Evolutionary conservation across 2,329 filamentous ascomycete genomes (phyloP), one percentile per base, ranked within the genome.

Genomic region (Hansfordia pulvinata): DNA sequence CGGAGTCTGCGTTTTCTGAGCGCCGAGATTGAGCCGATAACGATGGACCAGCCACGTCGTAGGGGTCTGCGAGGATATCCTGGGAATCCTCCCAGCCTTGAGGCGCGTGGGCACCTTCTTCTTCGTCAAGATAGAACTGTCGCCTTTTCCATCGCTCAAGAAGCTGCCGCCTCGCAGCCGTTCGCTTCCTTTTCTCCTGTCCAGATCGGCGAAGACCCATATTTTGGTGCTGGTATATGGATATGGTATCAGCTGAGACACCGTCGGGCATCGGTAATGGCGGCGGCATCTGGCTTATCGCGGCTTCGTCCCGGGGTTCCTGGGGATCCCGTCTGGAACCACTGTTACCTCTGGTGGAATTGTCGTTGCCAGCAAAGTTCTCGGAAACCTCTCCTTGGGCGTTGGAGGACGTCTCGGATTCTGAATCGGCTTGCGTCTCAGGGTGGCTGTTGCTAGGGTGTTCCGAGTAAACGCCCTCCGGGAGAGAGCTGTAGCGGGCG

Each of bases 61-160:
- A n/a, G n/a, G n/a, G n/a, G 16, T 53, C 51, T 10, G 44, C 50
- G 1, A 69, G 48, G 8, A 75, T 50, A 35, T 76, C 73, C 21
- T 77, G 64, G 10, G 69, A 63, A 5, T 67, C 60, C 13, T 64
- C 58, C 59, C 76, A 85, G 15, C 69, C 72, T 6, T 66, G 58
- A 0, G 78, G 78, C 2, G 69, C 59, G n/a, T 51, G 46, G 8
- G 69, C 66, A 3, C 83, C 83, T 48, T 92, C 83, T 54, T 92
- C 84, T 49, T 85, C 78, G 31, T 92, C 83, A 1, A 84, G 66
- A 41, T 90, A 92, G 40, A 90, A 92, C 20, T 76, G 71, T 23
- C 83, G 65, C 31, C 79, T 66, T 40, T 69, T 69, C 82, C 82
- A 90, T 26, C 82, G 65, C 28, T 86, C 71, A 39, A 77, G 64